A percentile compares a stretch with the other conserved stretches of the same genome.
Conservation (phyloP, 2,329 filamentous ascomycete genomes). For the Curvularia eragrostidis region DNA sequence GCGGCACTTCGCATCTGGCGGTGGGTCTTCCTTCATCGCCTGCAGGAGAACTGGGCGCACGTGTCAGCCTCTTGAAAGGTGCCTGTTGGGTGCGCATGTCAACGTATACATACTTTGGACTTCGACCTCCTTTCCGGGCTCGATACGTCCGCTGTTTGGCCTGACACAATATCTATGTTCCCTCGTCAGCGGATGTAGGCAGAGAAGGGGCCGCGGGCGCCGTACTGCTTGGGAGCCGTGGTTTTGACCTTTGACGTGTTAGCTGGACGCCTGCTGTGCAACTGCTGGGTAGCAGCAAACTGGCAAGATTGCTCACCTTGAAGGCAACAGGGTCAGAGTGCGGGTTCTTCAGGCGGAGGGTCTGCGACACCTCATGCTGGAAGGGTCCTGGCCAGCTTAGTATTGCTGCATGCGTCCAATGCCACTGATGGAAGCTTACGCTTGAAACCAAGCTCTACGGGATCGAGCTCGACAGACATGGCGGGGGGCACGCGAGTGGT, state of each 20-base stretch:
- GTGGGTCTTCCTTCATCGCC: slow-evolving; percentile 95
- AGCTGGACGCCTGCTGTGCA: slow-evolving; percentile 6
- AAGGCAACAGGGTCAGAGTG: slow-evolving; percentile 67
- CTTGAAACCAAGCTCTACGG: slow-evolving; percentile 88
- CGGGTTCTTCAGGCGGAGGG: slow-evolving; percentile 65
- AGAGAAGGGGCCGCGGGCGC: slow-evolving; percentile 30
- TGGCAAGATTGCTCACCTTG: slow-evolving; percentile 59
- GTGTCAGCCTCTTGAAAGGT: slow-evolving; percentile 34
- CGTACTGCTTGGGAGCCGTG: slow-evolving; percentile 97
- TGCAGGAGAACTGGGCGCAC: slow-evolving; percentile 79
- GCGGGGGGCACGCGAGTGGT: slow-evolving; percentile 41
- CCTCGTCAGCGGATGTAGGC: slow-evolving; percentile 27
- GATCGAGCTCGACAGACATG: slow-evolving; percentile 97
- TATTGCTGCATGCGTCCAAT: slow-evolving; percentile 9
- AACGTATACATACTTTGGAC: slow-evolving; percentile 74
- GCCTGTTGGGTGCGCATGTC: slow-evolving; percentile 19
- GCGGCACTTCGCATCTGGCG: slow-evolving; percentile 84
- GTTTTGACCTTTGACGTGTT: slow-evolving; percentile 81
- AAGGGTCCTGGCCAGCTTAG: slow-evolving; percentile 62
- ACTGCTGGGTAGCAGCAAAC: no score
- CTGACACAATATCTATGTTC: slow-evolving; percentile 87
- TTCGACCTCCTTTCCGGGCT: slow-evolving; percentile 86
- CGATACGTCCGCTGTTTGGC: slow-evolving; percentile 95
- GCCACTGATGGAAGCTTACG: slow-evolving; percentile 64
- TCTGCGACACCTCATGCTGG: slow-evolving; percentile 68